Conservation (phyloP, 805 yeast genomes). For the Pichia rugopelliculosa region DNA sequence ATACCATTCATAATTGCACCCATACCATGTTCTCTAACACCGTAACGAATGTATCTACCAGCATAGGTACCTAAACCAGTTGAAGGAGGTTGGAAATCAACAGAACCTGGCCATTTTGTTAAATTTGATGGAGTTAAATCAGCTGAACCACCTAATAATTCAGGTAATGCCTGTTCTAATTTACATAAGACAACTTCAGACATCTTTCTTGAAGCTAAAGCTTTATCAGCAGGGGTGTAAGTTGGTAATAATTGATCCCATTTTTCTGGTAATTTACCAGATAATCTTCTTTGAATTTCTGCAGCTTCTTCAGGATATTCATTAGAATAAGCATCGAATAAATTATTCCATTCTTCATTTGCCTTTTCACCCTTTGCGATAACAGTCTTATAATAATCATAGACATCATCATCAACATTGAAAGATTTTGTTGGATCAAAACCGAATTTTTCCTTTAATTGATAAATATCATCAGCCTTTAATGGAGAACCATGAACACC, state of each 20-base stretch:
- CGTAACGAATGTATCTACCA: slow-evolving; percentile 94
- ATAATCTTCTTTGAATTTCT: slow-evolving; percentile 72
- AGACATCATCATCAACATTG: slow-evolving; percentile 75
- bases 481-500: slow-evolving; percentile 95
- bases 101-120: slow-evolving; percentile 78
- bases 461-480: slow-evolving; percentile 85
- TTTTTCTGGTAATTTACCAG: slow-evolving; percentile 68
- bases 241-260: slow-evolving; percentile 77
- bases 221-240: slow-evolving; percentile 68
- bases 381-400: slow-evolving; percentile 54
- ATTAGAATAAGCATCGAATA: slow-evolving; percentile 51
- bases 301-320: slow-evolving; percentile 74
- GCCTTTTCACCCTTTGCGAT: slow-evolving; percentile 55
- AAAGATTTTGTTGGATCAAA: slow-evolving; percentile 82
- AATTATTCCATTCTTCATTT: slow-evolving; percentile 69
- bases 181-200: slow-evolving; percentile 71
- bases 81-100: slow-evolving; percentile 86
- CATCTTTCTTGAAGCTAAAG: slow-evolving; percentile 91
- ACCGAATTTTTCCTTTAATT: slow-evolving; percentile 76
- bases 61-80: slow-evolving; percentile 75
- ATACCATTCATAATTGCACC: slow-evolving; percentile 98
- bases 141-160: slow-evolving; percentile 95
- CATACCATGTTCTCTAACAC: slow-evolving; percentile 99
- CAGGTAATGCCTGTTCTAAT: slow-evolving; percentile 65
- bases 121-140: slow-evolving; percentile 96